Base-by-base conservation (phyloP, 2,329 filamentous ascomycete genomes). In the Monosporascus sp. region DNA sequence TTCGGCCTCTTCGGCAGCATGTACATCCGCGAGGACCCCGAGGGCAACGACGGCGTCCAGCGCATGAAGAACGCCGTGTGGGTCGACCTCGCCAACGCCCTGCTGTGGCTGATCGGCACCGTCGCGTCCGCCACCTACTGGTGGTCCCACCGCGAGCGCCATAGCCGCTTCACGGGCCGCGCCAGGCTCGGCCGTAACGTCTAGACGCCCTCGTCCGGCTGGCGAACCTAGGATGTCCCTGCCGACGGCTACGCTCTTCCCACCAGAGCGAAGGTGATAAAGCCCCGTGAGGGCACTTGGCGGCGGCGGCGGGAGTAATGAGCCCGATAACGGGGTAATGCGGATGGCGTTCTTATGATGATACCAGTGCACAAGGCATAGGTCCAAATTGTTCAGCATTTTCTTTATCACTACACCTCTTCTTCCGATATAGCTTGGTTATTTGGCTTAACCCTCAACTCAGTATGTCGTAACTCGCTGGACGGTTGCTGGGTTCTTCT, bases 31-130 rank as follows among this genome's bases (percentile, higher is more conserved):
- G 85, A 85, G 63, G 69, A 90, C 54, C 69, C 85, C 0, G 76
- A 87, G 66, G 85, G 84, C 15, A 79, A 89, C 65, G 62, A 63
- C 41, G 84, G 79, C 49, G 79, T 93, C 53, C 73, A 77, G 60
- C 80, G 89, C 53, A 96, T 96, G 90, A 90, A 91, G 74, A 85
- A 86, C 65, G 89, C 90, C 5, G 89, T 94, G 17, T 96, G 89
- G 88, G 78, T 96, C 46, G 88, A 93, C 68, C 70, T 96, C 49
- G 75, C 81, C 47, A 89, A 87, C 67, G 80, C 90, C 68, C 66
- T 90, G 15, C 76, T 96, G 49, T 96, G 91, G 91, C 72, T 90
- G 49, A 69, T 86, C 47, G 85, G 82, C 3, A 78, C 81, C 4
- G 54, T 80, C 14, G 81, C 78, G 27, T 75, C 80, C 15, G 74